These are phyloP conservation scores for Fusarium burgessii DNA, from an alignment of 2,329 filamentous ascomycete species.

Conservation along the genomic window DNA sequence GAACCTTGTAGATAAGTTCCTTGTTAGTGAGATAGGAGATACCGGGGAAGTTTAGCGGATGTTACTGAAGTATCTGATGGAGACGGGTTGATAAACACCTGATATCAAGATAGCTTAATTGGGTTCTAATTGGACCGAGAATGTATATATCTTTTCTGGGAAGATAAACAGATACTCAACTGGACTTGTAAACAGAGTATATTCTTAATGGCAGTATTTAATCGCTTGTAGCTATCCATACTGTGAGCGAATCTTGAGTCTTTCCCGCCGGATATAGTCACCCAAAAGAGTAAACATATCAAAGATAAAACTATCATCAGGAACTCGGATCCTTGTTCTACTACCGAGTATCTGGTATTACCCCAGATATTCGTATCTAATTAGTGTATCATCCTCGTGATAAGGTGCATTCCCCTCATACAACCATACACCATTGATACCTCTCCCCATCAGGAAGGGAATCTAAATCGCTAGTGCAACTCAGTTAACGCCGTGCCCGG, in stretches of 20 bases:
- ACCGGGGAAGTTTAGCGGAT: background rate
- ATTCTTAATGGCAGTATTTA: too few relatives aligned
- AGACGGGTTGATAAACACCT: background rate
- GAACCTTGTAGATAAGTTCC: constrained; percentile 20
- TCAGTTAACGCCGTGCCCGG: background rate
- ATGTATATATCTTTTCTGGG: background rate
- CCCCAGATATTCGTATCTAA: background rate
- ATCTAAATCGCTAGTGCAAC: constrained; percentile 12
- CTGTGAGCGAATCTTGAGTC: background rate
- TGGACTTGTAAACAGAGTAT: background rate
- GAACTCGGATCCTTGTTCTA: constrained; percentile 4
- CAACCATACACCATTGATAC: background rate
- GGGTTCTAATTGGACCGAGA: background rate
- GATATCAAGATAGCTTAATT: background rate
- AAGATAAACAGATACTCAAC: background rate
- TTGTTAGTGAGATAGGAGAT: constrained; percentile 1
- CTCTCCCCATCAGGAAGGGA: constrained; percentile 19
- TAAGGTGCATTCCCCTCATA: constrained; percentile 4
- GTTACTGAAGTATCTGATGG: background rate
- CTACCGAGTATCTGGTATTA: constrained; percentile 1
- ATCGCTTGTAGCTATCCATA: too few relatives aligned
- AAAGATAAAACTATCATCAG: constrained; percentile 3
- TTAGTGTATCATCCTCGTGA: constrained; percentile 7
- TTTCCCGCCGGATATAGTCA: background rate
- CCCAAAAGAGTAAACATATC: background rate